Base-by-base conservation (phyloP, 345 rosid genomes). In the Trapa bicornis region DNA sequence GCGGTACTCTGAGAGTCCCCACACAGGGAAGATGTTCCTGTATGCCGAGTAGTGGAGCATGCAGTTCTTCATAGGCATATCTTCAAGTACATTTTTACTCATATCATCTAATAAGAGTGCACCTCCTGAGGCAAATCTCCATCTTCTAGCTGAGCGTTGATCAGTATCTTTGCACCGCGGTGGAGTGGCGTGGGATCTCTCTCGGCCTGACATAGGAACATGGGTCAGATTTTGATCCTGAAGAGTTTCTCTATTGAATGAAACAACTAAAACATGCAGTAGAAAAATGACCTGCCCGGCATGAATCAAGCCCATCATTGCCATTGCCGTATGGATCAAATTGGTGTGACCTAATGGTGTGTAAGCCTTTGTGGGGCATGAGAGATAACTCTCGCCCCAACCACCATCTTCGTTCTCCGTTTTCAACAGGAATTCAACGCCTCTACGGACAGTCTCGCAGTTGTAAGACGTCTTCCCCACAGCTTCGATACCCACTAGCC, bases 21-120 rank as follows among this genome's bases (percentile, higher is more conserved):
- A 88, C 22, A 80, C 37, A 0, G 95, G 95, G 69, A 79, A 88
- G 54, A 84, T 88, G 68, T 84, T 88, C 70, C 91, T 76, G 70
- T 88, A 86, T 65, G 86, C 83, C 61, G 89, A 85, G 47, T 84
- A 89, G 70, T 89, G 96, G 68, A 89, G 74, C 88, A 89, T 83
- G 74, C 96, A 83, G 78, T 87, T 89, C 80, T 80, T 83, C 85
- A 77, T 83, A 35, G 37, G 38, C 32, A 58, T 58, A 58, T 35
- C 11, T 58, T 58, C 37, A 32, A 0, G 32, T 9, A 11, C 38
- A 33, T 35, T 32, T n/a, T n/a, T 8, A 58, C 38, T 22, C 43
- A 41, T 41, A 41, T 41, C 11, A 32, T 32, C 43, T 17, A 38
- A 52, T 15, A 9, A 1, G 22, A 38, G 35, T 42, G 11, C 47